phyloP scores from a whole-genome alignment of 2,329 filamentous ascomycete genomes.

The Nannizzia gypsea region DNA sequence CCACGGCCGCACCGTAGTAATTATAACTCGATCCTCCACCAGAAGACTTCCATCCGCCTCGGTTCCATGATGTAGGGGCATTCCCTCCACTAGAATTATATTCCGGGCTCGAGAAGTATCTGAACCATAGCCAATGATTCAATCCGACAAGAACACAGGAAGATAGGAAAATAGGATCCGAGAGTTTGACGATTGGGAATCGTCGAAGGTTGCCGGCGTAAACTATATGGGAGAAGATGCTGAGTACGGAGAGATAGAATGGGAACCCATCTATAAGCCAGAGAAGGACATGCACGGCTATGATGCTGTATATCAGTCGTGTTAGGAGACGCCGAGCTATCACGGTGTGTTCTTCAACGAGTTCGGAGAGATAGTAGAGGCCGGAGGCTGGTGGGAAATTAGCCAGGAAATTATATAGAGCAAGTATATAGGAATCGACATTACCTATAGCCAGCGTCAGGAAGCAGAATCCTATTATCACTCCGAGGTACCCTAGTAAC shows the following conservation, averaged over 20 bases:
- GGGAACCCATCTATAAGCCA: slow-evolving; percentile 79
- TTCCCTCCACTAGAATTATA: slow-evolving; percentile 28
- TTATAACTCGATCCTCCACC: slow-evolving; percentile 18
- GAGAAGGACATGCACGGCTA: slow-evolving; percentile 61
- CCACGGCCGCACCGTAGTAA: slow-evolving; percentile 29
- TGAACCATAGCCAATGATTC: slow-evolving; percentile 96
- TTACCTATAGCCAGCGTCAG: slow-evolving; percentile 82
- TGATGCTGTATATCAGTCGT: slow-evolving; percentile 71
- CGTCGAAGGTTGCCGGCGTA: slow-evolving; percentile 78
- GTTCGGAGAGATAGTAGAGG: slow-evolving; percentile 93
- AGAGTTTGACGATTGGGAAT: slow-evolving; percentile 68
- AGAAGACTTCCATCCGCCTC: slow-evolving; percentile 16
- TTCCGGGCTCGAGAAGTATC: slow-evolving; percentile 61
- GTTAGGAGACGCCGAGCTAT: slow-evolving; percentile 77
- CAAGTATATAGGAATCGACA: slow-evolving; percentile 21
- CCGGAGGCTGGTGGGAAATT: slow-evolving; percentile 58
- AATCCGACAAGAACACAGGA: slow-evolving; percentile 75
- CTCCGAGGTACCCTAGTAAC: slow-evolving; percentile 76
- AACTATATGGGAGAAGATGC: slow-evolving; percentile 67
- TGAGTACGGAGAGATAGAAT: slow-evolving; percentile 58
- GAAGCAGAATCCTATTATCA: slow-evolving; percentile 82
- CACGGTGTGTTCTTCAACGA: slow-evolving; percentile 96
- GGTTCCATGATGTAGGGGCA: slow-evolving; percentile 3
- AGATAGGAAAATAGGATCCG: slow-evolving; percentile 71
- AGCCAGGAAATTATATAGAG: background rate